A percentile compares a stretch with the other conserved stretches of the same genome.
Conservation (phyloP, 306 rosid species). For the Rosa lucieae region DNA sequence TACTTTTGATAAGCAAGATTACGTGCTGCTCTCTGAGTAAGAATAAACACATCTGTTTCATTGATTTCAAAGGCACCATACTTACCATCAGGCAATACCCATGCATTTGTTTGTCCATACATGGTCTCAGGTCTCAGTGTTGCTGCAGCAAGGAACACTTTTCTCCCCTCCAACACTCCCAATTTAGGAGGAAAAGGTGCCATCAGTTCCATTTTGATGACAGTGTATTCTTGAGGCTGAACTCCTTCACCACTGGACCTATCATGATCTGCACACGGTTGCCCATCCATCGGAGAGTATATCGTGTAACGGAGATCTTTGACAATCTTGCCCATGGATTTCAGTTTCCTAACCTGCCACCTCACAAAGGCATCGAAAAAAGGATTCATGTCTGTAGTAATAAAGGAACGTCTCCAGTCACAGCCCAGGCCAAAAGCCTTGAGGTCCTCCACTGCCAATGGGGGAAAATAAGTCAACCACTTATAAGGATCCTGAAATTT, state of each 20-base stretch:
- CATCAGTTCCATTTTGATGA: constrained; percentile 84
- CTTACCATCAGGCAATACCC: constrained; percentile 93
- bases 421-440: constrained; percentile 75
- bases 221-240: constrained; percentile 90
- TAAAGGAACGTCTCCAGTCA: too few species aligned
- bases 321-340: constrained; percentile 77
- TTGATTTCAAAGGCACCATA: constrained; percentile 90
- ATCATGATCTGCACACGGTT: constrained; percentile 98
- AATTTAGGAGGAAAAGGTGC: constrained; percentile 67
- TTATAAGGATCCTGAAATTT: constrained; percentile 73
- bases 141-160: constrained; percentile 71
- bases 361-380: constrained; percentile 63
- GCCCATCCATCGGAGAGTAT: constrained; percentile 87
- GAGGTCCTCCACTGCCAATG: constrained; percentile 82
- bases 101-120: constrained; percentile 98
- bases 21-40: constrained; percentile 74
- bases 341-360: constrained; percentile 96
- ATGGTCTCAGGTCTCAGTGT: constrained; percentile 96
- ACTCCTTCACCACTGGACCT: constrained; percentile 97
- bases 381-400: too few species aligned
- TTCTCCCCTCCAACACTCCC: constrained; percentile 66
- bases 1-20: constrained; percentile 85
- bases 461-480: constrained; percentile 87
- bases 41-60: constrained; percentile 70
- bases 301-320: constrained; percentile 85